Evolutionary conservation across 371 early-diverging fungal species (phyloP), one percentile per base, ranked within the genome.

Genomic region (Lichtheimia hyalospora): DNA sequence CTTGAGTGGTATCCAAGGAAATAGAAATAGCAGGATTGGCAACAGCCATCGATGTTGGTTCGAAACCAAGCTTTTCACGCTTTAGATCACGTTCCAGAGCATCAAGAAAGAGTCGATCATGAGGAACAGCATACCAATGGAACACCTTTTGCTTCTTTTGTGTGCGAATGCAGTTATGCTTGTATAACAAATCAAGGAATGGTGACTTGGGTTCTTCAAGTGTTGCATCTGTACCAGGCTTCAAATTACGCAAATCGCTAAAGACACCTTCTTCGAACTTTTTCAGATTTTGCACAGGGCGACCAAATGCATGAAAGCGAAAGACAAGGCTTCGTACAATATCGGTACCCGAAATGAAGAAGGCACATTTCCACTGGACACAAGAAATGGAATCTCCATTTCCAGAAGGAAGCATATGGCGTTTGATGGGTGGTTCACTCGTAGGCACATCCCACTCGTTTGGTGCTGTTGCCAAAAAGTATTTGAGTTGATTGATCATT

Each of bases 221-320:
- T 1, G 84, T 83, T 7, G 93, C 91, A 73, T 92, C 92, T 24
- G 88, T 79, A 7, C 92, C 92, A 6, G 92, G 92, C 73, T 93
- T 95, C 44, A 95, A 73, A 57, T 90, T 90, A 24, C 95, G 70
- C 49, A 95, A 70, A 63, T 95, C 95, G 42, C 70, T 69, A 62
- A 95, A 95, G 15, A 95, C 77, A 41, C 95, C 95, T 69, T 93
- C 95, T 73, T 93, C 95, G 71, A 95, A 95, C 71, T 95, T 95
- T 65, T 93, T 93, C 44, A 85, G 57, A 49, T 84, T 82, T 21
- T 67, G 54, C 1, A 93, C 79, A 16, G 75, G 74, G 24, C 93
- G 60, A 52, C 90, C 81, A 70, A 86, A 79, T 24, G 83, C 82
- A 44, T 85, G 77, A 66, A 92, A 91, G 18, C 93, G 79, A 74